Base-by-base conservation (phyloP, 1,284 basidiomycete genomes). In the Trametes polyzona region DNA sequence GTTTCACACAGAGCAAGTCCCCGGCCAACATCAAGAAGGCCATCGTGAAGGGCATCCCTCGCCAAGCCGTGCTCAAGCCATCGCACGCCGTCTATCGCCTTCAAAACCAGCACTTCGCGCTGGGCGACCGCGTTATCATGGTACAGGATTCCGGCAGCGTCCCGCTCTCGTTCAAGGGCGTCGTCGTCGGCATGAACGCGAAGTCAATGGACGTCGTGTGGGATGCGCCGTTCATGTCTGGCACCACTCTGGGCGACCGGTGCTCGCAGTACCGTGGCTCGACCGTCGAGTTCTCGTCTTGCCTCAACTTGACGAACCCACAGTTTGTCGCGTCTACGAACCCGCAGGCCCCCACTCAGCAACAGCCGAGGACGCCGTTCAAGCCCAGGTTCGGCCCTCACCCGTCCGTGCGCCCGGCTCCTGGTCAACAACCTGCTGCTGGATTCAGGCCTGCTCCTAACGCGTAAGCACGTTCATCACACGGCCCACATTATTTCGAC, bases 111-210 rank as follows among this genome's bases (percentile, higher is more conserved):
- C 78, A 75, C n/a, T 99, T 98, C 69, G 77, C 80, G 0, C 82
- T 98, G 2, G 96, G 96, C n/a, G 96, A 99, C 74, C 85, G 97
- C 12, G 95, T 98, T 35, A 90, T 92, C 26, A 96, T 96, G 89
- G 95, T 98, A 1, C 89, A 93, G 64, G 96, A 99, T 71, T 88
- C 92, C 0, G 96, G 96, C n/a, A 88, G 89, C 23, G 95, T 99
- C 0, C 95, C 96, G 0, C 79, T 98, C 10, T 88, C 89, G 2
- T 90, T 91, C 53, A 96, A 96, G 72, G 97, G 97, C 37, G 93
- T 96, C 9, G 95, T 98, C 16, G 85, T 99, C 51, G 95, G 96
- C 4, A 77, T 99, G 67, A 91, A 87, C 65, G 78, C 87, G 11
- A 92, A 90, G 68, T 87, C 89, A 10, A 90, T 99, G 80, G 97